Conservation (phyloP, 495 filamentous ascomycete genomes). For the Xylaria intraflava region DNA sequence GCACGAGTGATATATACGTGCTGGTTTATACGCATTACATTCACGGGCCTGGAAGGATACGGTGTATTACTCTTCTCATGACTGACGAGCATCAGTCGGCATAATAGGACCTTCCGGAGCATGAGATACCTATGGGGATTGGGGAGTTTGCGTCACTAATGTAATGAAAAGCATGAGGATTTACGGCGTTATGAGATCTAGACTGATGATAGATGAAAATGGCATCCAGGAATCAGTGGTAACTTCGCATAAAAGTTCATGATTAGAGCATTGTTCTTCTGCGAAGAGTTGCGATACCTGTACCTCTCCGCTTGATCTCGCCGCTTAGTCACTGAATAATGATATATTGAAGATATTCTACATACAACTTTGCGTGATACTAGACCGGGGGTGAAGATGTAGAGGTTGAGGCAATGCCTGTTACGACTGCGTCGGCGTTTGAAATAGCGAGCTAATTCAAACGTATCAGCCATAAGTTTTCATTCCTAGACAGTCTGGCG, state of each 20-base stretch:
- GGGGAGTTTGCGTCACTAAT: conserved; percentile 4
- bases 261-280: neutral
- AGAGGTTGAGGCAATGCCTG: too few species aligned
- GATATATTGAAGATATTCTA: too few species aligned
- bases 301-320: neutral
- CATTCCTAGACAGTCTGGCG: too few species aligned
- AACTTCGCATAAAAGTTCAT: neutral
- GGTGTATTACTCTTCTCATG: neutral
- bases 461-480: too few species aligned
- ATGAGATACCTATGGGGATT: conserved; percentile 5
- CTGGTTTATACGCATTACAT: neutral
- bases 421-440: too few species aligned
- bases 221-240: neutral
- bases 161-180: conserved; percentile 6
- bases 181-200: conserved; percentile 10
- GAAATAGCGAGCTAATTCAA: too few species aligned
- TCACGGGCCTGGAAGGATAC: neutral
- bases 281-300: neutral
- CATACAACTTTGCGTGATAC: too few species aligned
- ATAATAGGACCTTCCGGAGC: neutral
- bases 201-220: neutral
- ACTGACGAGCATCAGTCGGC: neutral
- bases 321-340: neutral
- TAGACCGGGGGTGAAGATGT: too few species aligned
- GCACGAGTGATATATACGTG: neutral